phyloP scores from a whole-genome alignment of 306 rosid species.

The Gleditsia sinensis region DNA sequence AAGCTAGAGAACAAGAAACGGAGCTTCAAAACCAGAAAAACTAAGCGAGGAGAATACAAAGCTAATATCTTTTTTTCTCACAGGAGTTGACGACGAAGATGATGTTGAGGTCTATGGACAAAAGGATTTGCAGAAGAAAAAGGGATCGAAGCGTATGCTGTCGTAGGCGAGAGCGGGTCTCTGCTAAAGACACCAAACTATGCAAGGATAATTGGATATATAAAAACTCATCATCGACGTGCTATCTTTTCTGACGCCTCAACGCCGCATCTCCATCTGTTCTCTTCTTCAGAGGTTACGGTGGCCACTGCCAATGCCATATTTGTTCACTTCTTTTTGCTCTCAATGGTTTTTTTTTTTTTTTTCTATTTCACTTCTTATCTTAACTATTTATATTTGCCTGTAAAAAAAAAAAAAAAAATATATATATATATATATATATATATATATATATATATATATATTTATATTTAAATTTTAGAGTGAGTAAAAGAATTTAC shows the following conservation, averaged over 20 bases:
- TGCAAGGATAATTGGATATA: not conserved
- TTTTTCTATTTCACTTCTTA: too few species aligned
- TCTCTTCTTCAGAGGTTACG: too few species aligned
- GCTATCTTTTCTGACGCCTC: not conserved
- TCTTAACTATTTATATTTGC: too few species aligned
- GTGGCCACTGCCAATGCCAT: too few species aligned
- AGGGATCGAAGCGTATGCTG: conserved; percentile 17
- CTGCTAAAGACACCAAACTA: not conserved
- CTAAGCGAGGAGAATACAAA: not conserved
- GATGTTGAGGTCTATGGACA: not conserved
- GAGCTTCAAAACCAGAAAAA: not conserved
- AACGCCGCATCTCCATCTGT: not conserved
- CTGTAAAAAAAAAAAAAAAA: too few species aligned
- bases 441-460: too few species aligned
- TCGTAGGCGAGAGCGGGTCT: not conserved
- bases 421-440: too few species aligned
- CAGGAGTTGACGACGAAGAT: not conserved
- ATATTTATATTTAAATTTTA: too few species aligned
- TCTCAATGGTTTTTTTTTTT: too few species aligned
- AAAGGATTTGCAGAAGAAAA: not conserved
- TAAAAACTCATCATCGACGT: not conserved
- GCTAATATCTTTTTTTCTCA: not conserved
- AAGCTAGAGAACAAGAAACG: not conserved
- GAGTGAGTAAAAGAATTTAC: too few species aligned
- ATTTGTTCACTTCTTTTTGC: too few species aligned